phyloP scores from a whole-genome alignment of 768 basidiomycete species.

The Lactarius tabidus region DNA sequence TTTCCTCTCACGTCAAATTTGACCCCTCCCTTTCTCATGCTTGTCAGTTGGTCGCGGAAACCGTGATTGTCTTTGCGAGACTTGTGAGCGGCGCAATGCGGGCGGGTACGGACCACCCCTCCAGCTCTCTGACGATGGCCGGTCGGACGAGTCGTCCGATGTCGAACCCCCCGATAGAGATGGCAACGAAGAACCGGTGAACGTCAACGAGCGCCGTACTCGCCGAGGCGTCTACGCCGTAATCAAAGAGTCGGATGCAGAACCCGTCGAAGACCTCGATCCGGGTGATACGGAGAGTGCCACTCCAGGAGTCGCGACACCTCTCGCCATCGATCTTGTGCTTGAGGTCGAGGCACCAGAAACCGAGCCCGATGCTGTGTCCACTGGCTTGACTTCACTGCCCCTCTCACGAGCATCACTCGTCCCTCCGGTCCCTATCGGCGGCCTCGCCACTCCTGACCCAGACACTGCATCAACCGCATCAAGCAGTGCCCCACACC shows the following conservation, averaged over 20 bases:
- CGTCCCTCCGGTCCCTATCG: conserved; percentile 7
- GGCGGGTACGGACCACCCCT: conserved; percentile 67
- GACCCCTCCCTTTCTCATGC: conserved; percentile 31
- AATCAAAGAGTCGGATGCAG: conserved; percentile 58
- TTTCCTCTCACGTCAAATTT: conserved; percentile 26
- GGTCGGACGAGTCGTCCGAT: conserved; percentile 36
- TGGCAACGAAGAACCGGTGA: conserved; percentile 39
- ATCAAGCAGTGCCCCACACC: conserved; percentile 15
- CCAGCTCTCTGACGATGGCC: conserved; percentile 52
- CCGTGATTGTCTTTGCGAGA: conserved; percentile 79
- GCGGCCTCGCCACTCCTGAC: conserved; percentile 19
- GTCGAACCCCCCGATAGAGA: conserved; percentile 26
- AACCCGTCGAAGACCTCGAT: conserved; percentile 49
- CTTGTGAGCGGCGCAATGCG: conserved; percentile 69
- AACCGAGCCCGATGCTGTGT: conserved; percentile 17
- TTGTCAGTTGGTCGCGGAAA: conserved; percentile 59
- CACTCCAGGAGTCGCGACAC: conserved; percentile 1
- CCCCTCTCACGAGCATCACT: conserved; percentile 20
- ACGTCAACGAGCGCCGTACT: conserved; percentile 76
- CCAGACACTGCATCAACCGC: conserved; percentile 5
- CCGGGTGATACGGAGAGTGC: conserved; percentile 30
- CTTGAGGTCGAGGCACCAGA: conserved; percentile 20
- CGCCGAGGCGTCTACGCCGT: conserved; percentile 80
- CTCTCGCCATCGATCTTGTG: conserved; percentile 12
- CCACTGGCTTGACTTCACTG: conserved; percentile 2